phyloP scores from a whole-genome alignment of 805 yeast species.

The Lipomyces lipofer region DNA sequence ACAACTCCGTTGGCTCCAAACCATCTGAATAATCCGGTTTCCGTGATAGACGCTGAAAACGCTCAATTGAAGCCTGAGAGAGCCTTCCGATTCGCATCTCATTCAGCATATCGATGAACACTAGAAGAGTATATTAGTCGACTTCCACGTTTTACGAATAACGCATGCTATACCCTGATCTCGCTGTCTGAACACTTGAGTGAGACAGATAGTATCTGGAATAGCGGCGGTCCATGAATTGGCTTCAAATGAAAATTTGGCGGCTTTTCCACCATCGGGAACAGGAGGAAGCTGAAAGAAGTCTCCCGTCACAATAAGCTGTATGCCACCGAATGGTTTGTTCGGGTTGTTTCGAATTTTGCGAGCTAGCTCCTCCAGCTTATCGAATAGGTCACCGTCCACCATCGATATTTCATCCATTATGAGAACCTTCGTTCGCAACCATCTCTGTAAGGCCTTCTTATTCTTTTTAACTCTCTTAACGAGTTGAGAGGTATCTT shows the following conservation, averaged over 20 bases:
- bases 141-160: background rate
- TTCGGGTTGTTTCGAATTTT: conserved; percentile 49
- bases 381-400: conserved; percentile 73
- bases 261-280: conserved; percentile 42
- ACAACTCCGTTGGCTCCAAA: conserved; percentile 84
- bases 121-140: conserved; percentile 31
- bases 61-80: conserved; percentile 47
- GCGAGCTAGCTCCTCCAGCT: conserved; percentile 70
- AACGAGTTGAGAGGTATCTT: conserved; percentile 48
- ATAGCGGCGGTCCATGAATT: conserved; percentile 66
- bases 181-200: conserved; percentile 82
- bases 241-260: conserved; percentile 73
- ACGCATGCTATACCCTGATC: conserved; percentile 46
- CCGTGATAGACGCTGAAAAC: conserved; percentile 59
- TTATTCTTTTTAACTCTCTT: conserved; percentile 51
- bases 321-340: conserved; percentile 91
- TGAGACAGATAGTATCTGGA: conserved; percentile 64
- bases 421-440: conserved; percentile 63
- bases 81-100: conserved; percentile 74
- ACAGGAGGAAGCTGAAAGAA: conserved; percentile 96
- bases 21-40: conserved; percentile 61
- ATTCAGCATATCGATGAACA: conserved; percentile 76
- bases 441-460: conserved; percentile 59
- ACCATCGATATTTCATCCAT: conserved; percentile 96
- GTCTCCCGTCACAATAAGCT: conserved; percentile 88